Conservation (phyloP, 805 yeast species). For the Kodamaea neixiangensis region DNA sequence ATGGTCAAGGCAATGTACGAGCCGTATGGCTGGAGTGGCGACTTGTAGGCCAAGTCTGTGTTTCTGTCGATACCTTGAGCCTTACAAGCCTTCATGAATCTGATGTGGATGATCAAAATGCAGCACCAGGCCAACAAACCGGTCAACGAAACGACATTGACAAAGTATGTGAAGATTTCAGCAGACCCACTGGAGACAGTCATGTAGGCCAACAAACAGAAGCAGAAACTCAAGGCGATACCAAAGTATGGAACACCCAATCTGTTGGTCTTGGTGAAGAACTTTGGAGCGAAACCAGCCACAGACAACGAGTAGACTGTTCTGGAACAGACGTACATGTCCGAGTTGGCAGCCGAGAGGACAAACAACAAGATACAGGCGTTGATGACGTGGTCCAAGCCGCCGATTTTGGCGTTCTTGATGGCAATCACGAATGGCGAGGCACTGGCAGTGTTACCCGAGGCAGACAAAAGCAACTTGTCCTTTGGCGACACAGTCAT, state of each 20-base stretch:
- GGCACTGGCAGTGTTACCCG: conserved; percentile 63
- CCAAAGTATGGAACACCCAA: conserved; percentile 73
- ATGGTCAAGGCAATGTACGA: conserved; percentile 57
- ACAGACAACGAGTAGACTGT: conserved; percentile 70
- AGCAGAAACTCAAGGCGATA: conserved; percentile 48
- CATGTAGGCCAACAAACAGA: conserved; percentile 72
- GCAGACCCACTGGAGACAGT: conserved; percentile 57
- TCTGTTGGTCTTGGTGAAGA: conserved; percentile 62
- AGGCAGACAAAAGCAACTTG: conserved; percentile 50
- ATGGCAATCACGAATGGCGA: conserved; percentile 88
- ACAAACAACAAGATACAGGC: conserved; percentile 77
- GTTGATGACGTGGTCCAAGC: conserved; percentile 73
- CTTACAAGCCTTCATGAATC: conserved; percentile 62
- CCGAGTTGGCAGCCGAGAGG: conserved; percentile 80
- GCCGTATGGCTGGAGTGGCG: conserved; percentile 73
- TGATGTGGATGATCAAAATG: conserved; percentile 65
- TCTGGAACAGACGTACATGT: conserved; percentile 76
- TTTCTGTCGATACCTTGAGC: conserved; percentile 66
- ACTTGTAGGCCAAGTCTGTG: conserved; percentile 53
- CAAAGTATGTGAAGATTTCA: conserved; percentile 65
- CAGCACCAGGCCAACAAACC: conserved; percentile 77
- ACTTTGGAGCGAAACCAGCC: conserved; percentile 71
- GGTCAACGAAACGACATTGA: conserved; percentile 73
- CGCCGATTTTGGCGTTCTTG: conserved; percentile 61
- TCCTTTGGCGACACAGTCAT: conserved; percentile 66